Evolutionary conservation across 2,329 filamentous ascomycete species (phyloP).

Genomic region (Exophiala aquamarina): DNA sequence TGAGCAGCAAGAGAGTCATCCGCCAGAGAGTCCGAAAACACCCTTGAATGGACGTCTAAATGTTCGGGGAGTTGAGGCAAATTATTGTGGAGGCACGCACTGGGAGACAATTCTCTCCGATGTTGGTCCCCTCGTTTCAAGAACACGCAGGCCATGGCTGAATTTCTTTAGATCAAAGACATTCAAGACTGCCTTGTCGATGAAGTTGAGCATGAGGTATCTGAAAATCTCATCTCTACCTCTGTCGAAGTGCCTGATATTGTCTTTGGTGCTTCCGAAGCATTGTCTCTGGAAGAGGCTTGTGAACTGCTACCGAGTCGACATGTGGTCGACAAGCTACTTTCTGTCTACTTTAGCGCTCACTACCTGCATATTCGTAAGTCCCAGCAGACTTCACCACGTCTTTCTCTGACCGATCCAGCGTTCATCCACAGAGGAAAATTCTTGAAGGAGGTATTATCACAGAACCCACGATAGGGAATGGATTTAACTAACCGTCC

Average conservation of each 20-base stretch:
- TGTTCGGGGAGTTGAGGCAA: conserved; percentile 6
- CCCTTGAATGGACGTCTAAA: conserved; percentile 6
- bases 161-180: conserved; percentile 7
- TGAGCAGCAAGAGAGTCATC: not conserved
- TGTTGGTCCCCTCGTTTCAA: conserved; percentile 14
- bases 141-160: not conserved
- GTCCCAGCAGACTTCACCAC: not conserved
- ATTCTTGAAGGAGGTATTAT: conserved; percentile 5
- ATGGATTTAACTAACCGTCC: not conserved
- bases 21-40: not conserved
- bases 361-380: conserved; percentile 7
- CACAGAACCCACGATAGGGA: not conserved
- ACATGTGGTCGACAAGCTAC: conserved; percentile 7
- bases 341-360: conserved; percentile 6
- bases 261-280: not conserved
- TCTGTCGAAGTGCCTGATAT: not conserved
- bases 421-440: conserved; percentile 10
- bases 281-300: conserved; percentile 3
- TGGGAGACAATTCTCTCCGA: conserved; percentile 41
- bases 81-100: conserved; percentile 39
- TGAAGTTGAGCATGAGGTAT: not conserved
- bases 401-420: conserved; percentile 26
- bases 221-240: not conserved
- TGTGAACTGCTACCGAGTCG: conserved; percentile 2
- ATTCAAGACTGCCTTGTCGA: conserved; percentile 10